Percentiles rank a stretch among this genome's conserved stretches.
Conservation (phyloP, 2,329 filamentous ascomycete species). For the Juglanconis sp. region DNA sequence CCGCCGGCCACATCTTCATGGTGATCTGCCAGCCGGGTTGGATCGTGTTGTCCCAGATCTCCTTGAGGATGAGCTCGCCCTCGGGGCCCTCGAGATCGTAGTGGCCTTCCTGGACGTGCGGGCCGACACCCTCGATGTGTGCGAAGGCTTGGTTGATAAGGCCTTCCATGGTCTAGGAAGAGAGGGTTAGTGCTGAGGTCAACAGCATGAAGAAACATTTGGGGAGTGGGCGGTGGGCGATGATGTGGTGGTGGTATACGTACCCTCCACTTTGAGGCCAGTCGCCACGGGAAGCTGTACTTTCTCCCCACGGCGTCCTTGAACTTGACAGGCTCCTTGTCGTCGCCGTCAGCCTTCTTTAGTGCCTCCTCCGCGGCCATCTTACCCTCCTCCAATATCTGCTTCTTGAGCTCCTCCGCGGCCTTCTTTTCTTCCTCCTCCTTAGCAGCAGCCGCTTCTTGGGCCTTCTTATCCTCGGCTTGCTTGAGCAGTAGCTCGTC, state of each 20-base stretch:
- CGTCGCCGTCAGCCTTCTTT: slow-evolving; percentile 54
- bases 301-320: slow-evolving; percentile 89
- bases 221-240: background rate
- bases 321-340: slow-evolving; percentile 78
- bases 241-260: slow-evolving; percentile 30
- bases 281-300: slow-evolving; percentile 85
- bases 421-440: slow-evolving; percentile 36
- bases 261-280: slow-evolving; percentile 83
- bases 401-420: slow-evolving; percentile 34
- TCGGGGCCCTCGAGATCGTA: slow-evolving; percentile 79
- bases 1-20: slow-evolving; percentile 59
- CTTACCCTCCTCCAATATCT: slow-evolving; percentile 37
- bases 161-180: slow-evolving; percentile 72
- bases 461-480: slow-evolving; percentile 36
- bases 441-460: slow-evolving; percentile 23
- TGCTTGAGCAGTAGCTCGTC: slow-evolving; percentile 29
- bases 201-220: background rate
- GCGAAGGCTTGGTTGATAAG: slow-evolving; percentile 81
- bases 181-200: background rate
- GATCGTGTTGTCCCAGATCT: slow-evolving; percentile 77
- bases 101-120: slow-evolving; percentile 72
- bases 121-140: slow-evolving; percentile 72
- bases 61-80: slow-evolving; percentile 77
- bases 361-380: slow-evolving; percentile 36
- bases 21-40: slow-evolving; percentile 69